Evolutionary conservation across 345 rosid species (phyloP), one percentile per base, ranked within the genome.

Genomic region (Citrus cavaleriei): DNA sequence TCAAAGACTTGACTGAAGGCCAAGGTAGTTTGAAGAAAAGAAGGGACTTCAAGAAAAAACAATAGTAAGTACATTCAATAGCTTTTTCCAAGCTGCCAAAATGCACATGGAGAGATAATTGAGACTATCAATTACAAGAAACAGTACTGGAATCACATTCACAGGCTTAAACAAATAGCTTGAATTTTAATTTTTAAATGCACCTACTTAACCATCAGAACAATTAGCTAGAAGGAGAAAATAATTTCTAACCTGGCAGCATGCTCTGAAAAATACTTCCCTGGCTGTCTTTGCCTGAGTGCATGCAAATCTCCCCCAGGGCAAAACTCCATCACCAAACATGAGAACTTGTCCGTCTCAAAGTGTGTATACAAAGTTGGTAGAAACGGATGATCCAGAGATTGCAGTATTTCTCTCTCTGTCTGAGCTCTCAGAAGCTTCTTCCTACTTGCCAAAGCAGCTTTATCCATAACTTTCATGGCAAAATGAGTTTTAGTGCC

Each of bases 251-350:
- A 95, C 99, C 96, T 86, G 40, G 95, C 99, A 66, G 98, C 99
- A 68, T 92, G 91, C 83, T 95, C 99, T 4, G 93, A 81, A 80
- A 95, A 95, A 85, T 83, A 88, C 77, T 95, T 93, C 51, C 97
- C 98, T 4, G 90, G 97, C 84, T 92, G 98, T 73, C 88, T 90
- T 81, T 93, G 98, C 83, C 93, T 72, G 74, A 93, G 93, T 34
- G 93, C 87, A 82, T 93, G 93, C 80, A 95, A 80, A 80, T 93
- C 98, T 67, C 99, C 98, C 0, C 97, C 98, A n/a, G 99, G 98
- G 81, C 99, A 95, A 77, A 91, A 93, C 90, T 95, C 99, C 98
- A 95, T 93, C n/a, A 95, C 89, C 84, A 95, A 84, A 85, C 97
- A 93, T 27, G 98, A 84, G 80, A 83, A 85, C 81, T 87, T 92